Percentiles rank a stretch among this genome's conserved stretches.
Conservation (phyloP, 306 rosid genomes). For the Inga laurina region DNA sequence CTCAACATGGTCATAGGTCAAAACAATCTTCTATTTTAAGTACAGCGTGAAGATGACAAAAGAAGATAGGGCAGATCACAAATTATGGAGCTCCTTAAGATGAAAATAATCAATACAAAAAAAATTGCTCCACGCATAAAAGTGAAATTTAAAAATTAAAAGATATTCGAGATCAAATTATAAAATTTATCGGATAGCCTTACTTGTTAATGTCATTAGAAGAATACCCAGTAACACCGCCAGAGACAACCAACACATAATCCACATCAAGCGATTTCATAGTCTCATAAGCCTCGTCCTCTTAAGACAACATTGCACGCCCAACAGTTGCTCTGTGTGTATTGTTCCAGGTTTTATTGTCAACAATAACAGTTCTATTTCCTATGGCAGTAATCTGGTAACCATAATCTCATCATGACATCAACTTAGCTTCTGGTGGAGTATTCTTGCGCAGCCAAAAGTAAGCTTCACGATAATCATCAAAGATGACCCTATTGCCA, state of each 20-base stretch:
- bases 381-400: conserved; percentile 99
- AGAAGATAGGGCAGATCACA: neutral
- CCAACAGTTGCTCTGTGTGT: conserved; percentile 99
- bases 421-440: conserved; percentile 93
- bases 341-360: conserved; percentile 99
- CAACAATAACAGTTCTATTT: conserved; percentile 97
- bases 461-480: conserved; percentile 99
- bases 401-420: conserved; percentile 99
- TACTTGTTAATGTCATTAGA: conserved; percentile 99
- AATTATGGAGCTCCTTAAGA: conserved; percentile 9
- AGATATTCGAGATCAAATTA: conserved; percentile 21
- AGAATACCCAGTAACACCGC: conserved; percentile 98
- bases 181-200: conserved; percentile 35
- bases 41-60: too few relatives aligned
- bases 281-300: conserved; percentile 92
- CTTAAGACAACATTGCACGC: conserved; percentile 92
- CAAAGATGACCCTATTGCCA: conserved; percentile 92
- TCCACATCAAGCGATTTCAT: conserved; percentile 93
- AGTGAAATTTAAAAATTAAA: neutral
- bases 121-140: neutral
- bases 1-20: too few relatives aligned
- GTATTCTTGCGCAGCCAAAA: conserved; percentile 99
- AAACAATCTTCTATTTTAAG: too few relatives aligned
- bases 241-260: conserved; percentile 95
- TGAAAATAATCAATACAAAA: conserved; percentile 18